Percentiles rank a stretch among this genome's conserved stretches.
These are phyloP conservation scores for Zychaea mexicana DNA, from an alignment of 371 early-diverging fungal species.

Conservation along the genomic window DNA sequence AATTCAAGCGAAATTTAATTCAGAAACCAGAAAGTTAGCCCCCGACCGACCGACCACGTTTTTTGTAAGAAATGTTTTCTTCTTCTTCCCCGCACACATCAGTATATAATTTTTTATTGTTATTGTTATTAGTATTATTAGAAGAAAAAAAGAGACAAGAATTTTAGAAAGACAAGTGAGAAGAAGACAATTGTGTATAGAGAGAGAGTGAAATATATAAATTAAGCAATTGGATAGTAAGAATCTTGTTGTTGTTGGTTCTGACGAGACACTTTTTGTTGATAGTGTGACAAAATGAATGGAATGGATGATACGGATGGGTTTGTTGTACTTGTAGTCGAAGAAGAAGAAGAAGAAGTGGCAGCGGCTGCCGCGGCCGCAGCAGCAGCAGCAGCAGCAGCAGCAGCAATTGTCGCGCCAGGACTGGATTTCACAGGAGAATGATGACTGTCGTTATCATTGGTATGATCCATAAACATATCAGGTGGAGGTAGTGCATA, in stretches of 20 bases:
- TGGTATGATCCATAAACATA: neutral
- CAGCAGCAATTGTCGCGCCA: neutral
- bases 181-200: too few relatives aligned
- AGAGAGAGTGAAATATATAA: too few relatives aligned
- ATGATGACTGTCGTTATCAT: neutral
- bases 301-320: neutral
- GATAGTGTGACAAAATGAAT: neutral
- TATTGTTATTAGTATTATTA: too few relatives aligned
- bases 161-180: too few relatives aligned
- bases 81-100: too few relatives aligned
- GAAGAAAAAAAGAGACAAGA: too few relatives aligned
- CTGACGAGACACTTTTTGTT: constrained; percentile 3
- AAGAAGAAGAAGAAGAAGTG: neutral
- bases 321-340: neutral
- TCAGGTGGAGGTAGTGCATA: neutral
- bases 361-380: neutral
- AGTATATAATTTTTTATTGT: too few relatives aligned
- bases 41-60: too few relatives aligned
- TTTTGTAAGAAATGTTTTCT: too few relatives aligned
- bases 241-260: neutral
- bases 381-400: neutral
- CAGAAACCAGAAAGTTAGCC: too few relatives aligned
- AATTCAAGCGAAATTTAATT: too few relatives aligned
- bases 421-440: neutral
- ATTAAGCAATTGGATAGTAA: neutral